Evolutionary conservation across 495 filamentous ascomycete species (phyloP).

Genomic region (Penicillium coffeae): DNA sequence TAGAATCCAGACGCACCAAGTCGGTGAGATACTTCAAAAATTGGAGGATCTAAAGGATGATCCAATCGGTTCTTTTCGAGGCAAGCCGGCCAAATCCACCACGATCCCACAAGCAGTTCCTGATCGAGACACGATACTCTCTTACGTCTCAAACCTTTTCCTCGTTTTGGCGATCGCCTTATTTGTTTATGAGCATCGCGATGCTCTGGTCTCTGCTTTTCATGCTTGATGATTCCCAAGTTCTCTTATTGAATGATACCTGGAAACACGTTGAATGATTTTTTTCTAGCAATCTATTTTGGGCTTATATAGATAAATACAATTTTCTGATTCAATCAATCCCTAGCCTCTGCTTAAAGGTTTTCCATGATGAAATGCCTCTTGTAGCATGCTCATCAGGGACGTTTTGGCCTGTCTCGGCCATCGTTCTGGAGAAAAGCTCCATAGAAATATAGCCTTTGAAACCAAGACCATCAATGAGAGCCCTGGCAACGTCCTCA

Average conservation of each 20-base stretch:
- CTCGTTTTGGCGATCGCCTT: neutral
- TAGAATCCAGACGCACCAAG: neutral
- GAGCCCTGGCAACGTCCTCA: constrained; percentile 33
- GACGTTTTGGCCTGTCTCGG: constrained; percentile 46
- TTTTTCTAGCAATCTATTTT: neutral
- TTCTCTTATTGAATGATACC: neutral
- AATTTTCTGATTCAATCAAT: constrained; percentile 1
- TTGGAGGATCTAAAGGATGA: neutral
- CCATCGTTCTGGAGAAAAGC: constrained; percentile 58
- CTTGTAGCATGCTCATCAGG: constrained; percentile 58
- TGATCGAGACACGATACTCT: neutral
- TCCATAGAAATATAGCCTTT: constrained; percentile 70
- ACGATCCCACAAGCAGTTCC: neutral
- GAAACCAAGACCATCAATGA: constrained; percentile 58
- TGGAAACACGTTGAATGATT: neutral
- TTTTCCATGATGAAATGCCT: constrained; percentile 56
- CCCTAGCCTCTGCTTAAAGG: constrained; percentile 10
- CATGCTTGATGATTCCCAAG: neutral
- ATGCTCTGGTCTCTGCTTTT: neutral
- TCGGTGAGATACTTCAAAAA: neutral
- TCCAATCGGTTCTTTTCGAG: neutral
- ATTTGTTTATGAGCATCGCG: neutral
- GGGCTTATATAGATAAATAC: neutral
- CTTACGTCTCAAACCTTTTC: neutral
- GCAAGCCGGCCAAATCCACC: neutral